Evolutionary conservation across 148 eudicot species (phyloP), one percentile per base, ranked within the genome.

Genomic region (Selenicereus undatus): DNA sequence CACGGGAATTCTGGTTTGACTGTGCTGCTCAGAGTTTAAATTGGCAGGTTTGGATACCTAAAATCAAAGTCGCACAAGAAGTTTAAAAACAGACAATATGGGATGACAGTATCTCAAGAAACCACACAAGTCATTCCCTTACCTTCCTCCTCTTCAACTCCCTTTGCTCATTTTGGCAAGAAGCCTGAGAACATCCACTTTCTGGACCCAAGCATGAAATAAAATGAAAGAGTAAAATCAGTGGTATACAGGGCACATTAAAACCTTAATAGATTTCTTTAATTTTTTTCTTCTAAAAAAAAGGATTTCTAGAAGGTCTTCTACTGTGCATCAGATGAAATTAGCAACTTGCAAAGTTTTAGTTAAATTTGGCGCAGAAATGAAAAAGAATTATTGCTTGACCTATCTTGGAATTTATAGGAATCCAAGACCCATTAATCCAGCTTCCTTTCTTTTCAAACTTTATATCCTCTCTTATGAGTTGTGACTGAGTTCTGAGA

Each of bases 121-220:
- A 75, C 24, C 30, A 64, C 5, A 54, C 18, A 29, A 43, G 52
- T 16, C 16, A 39, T 74, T 81, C 42, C 21, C 27, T 51, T 88
- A 95, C 98, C 97, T 93, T 92, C 83, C 91, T 85, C 86, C 86
- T 89, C 79, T 89, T 88, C 16, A 17, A 17, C 75, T 73, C 86
- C 82, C 84, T 86, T 77, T 88, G 88, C 62, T 84, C 89, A 81
- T 85, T 85, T 75, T 84, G 87, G 81, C 80, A 80, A 78, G 85
- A 82, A 75, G 48, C 84, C 83, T 78, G 84, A 69, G 83, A 71
- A 75, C 77, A 82, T 71, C 86, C 86, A 54, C 81, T 48, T 84
- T 84, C 93, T 87, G 81, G 43, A 58, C n/a, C 70, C 60, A 73
- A 74, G 24, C 80, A 70, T 9, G 51, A 48, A 76, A 48, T 10